phyloP scores from a whole-genome alignment of 179 eudicot species.

The Beta macrorhiza region DNA sequence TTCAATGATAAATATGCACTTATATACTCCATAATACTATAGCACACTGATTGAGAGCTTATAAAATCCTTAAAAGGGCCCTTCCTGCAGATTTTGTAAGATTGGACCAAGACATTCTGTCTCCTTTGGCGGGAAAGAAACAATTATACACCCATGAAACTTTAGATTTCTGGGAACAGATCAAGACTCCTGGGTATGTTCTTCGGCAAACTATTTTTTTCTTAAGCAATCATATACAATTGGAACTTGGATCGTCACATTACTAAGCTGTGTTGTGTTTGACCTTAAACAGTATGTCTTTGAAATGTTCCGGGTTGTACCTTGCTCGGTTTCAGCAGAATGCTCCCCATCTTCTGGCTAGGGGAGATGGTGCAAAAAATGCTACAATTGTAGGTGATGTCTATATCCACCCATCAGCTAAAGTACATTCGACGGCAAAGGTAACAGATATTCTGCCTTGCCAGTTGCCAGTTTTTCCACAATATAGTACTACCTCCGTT shows the following conservation, averaged over 20 bases:
- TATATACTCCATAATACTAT: background rate
- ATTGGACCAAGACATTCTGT: slow-evolving; percentile 80
- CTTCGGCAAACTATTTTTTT: background rate
- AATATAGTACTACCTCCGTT: too few relatives aligned
- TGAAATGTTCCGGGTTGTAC: slow-evolving; percentile 79
- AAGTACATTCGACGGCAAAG: slow-evolving; percentile 94
- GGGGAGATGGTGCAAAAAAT: slow-evolving; percentile 63
- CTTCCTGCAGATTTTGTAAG: slow-evolving; percentile 66
- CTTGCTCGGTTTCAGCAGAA: slow-evolving; percentile 49
- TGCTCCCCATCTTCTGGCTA: slow-evolving; percentile 65
- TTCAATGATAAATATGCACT: background rate
- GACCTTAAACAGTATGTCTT: slow-evolving; percentile 62
- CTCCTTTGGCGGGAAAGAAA: slow-evolving; percentile 85
- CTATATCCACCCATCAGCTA: slow-evolving; percentile 93
- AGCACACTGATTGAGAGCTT: slow-evolving; percentile 20
- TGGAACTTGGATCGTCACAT: background rate
- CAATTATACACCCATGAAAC: slow-evolving; percentile 72
- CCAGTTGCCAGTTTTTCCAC: too few relatives aligned
- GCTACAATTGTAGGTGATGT: slow-evolving; percentile 79
- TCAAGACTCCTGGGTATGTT: slow-evolving; percentile 73
- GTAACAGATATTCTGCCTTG: slow-evolving; percentile 29
- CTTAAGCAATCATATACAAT: background rate
- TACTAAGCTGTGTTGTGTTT: slow-evolving; percentile 19
- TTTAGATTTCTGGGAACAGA: slow-evolving; percentile 70
- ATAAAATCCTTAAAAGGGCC: slow-evolving; percentile 29